phyloP scores from a whole-genome alignment of 129 eudicot species.

The Deinandra increscens region DNA sequence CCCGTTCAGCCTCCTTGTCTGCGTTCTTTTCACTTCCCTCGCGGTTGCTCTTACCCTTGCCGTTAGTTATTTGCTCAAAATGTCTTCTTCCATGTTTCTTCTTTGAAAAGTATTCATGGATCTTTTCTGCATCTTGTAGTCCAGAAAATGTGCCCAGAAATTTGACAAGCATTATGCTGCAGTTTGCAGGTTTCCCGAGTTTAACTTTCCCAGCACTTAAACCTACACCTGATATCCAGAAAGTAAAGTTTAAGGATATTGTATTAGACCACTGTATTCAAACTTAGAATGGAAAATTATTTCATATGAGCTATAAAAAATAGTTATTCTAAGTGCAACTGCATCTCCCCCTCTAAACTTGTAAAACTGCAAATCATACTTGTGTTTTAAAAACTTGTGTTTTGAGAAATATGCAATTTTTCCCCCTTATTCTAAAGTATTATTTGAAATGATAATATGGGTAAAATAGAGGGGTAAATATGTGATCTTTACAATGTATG shows the following conservation, averaged over 20 bases:
- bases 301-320: background rate
- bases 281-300: background rate
- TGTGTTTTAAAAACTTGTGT: too few relatives aligned
- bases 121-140: conserved; percentile 62
- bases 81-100: conserved; percentile 60
- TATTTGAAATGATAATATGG: background rate
- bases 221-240: conserved; percentile 43
- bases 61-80: conserved; percentile 23
- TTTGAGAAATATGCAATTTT: too few relatives aligned
- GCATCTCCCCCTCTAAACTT: too few relatives aligned
- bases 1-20: conserved; percentile 36
- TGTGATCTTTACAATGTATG: background rate
- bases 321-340: too few relatives aligned
- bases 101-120: conserved; percentile 48
- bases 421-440: background rate
- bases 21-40: conserved; percentile 25
- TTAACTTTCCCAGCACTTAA: conserved; percentile 52
- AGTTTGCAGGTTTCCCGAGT: conserved; percentile 42
- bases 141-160: conserved; percentile 64
- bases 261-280: background rate
- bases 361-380: too few relatives aligned
- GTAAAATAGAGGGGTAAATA: background rate
- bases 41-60: conserved; percentile 27
- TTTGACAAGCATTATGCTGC: conserved; percentile 50
- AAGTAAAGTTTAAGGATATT: background rate